These are phyloP conservation scores for Solanum lycopersicoides DNA, from an alignment of 257 asterid species.

Conservation along the genomic window DNA sequence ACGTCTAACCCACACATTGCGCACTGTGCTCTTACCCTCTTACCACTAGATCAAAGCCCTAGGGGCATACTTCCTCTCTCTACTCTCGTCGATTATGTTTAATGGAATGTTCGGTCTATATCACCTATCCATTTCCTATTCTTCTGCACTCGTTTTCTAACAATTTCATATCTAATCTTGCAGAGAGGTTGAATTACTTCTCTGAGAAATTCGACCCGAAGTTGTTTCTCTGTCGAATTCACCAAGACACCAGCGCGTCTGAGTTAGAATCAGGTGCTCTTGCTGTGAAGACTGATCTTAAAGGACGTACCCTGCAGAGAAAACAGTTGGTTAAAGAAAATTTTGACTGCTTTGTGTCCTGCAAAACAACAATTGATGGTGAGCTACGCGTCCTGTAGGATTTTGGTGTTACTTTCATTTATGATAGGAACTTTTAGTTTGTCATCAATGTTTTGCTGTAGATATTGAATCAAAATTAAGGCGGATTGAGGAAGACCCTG, in stretches of 20 bases:
- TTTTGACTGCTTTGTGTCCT: constrained; percentile 97
- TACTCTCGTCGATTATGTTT: not conserved
- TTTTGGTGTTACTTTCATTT: not conserved
- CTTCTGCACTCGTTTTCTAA: not conserved
- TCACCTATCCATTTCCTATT: not conserved
- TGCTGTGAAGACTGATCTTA: constrained; percentile 74
- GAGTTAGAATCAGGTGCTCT: constrained; percentile 90
- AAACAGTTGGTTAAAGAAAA: constrained; percentile 97
- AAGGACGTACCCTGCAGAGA: constrained; percentile 94
- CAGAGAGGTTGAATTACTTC: constrained; percentile 84
- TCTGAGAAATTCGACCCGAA: constrained; percentile 85
- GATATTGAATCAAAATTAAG: constrained; percentile 93
- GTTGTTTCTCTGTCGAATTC: constrained; percentile 81
- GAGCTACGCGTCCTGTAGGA: constrained; percentile 13
- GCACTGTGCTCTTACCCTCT: not conserved
- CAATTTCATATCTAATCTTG: constrained; percentile 11
- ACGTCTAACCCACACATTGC: not conserved
- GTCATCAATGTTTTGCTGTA: constrained; percentile 15
- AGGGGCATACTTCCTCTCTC: not conserved
- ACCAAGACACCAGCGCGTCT: constrained; percentile 77
- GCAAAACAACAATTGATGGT: constrained; percentile 99
- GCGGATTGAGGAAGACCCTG: constrained; percentile 98
- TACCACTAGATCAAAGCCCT: not conserved
- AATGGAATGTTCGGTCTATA: not conserved
- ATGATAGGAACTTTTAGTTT: not conserved